These are phyloP conservation scores for Lentinus brumalis DNA, from an alignment of 768 basidiomycete species.

Conservation along the genomic window DNA sequence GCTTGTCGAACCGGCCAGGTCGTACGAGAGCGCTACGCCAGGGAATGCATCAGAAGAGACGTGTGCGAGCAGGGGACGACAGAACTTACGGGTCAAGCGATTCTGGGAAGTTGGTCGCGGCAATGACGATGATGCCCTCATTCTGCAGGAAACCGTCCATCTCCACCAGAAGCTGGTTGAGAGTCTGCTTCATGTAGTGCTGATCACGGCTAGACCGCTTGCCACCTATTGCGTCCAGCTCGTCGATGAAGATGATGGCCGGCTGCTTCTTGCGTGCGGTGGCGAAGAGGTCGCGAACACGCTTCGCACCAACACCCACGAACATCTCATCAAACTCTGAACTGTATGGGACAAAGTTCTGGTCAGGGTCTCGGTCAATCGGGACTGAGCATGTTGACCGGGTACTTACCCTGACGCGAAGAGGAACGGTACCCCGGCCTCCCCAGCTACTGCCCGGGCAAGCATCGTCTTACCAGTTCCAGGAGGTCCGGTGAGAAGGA, in stretches of 20 bases:
- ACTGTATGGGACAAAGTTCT: constrained; percentile 34
- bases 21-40: constrained; percentile 80
- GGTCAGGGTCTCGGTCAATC: constrained; percentile 5
- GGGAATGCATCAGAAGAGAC: not conserved
- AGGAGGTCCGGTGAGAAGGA: constrained; percentile 86
- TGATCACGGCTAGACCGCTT: constrained; percentile 84
- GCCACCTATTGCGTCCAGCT: constrained; percentile 91
- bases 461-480: constrained; percentile 98
- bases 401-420: constrained; percentile 82
- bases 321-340: constrained; percentile 99
- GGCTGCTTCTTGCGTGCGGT: constrained; percentile 94
- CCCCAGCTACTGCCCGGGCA: constrained; percentile 96
- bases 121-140: constrained; percentile 94
- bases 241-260: constrained; percentile 98
- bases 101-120: constrained; percentile 97
- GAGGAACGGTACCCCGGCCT: constrained; percentile 97
- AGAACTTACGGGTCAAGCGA: constrained; percentile 80
- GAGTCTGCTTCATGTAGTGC: constrained; percentile 89
- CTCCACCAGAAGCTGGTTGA: constrained; percentile 96
- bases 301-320: constrained; percentile 92
- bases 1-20: constrained; percentile 95
- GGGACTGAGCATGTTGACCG: not conserved
- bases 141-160: constrained; percentile 95
- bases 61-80: constrained; percentile 1
- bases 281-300: constrained; percentile 92